Percentiles rank a stretch among this genome's conserved stretches.
phyloP scores from a whole-genome alignment of 805 yeast species.

The Alloascoidea africana region DNA sequence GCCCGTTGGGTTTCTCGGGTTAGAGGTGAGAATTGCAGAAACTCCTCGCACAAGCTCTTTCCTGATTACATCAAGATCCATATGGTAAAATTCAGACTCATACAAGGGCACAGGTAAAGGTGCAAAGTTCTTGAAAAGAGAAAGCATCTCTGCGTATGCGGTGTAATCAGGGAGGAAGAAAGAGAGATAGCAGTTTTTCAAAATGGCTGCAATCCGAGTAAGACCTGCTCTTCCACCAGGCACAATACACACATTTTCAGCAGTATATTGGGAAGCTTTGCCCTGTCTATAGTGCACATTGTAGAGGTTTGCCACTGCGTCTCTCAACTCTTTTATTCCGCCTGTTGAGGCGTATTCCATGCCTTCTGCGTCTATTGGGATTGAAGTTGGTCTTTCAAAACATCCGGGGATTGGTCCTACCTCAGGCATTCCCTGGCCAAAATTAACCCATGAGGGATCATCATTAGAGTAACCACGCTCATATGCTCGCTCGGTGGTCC shows the following conservation, averaged over 20 bases:
- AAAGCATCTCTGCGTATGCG: slow-evolving; percentile 51
- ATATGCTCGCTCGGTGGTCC: slow-evolving; percentile 48
- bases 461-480: slow-evolving; percentile 35
- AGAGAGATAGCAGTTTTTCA: slow-evolving; percentile 41
- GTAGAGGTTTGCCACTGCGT: slow-evolving; percentile 42
- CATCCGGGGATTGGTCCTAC: slow-evolving; percentile 48
- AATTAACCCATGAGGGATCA: slow-evolving; percentile 33
- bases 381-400: slow-evolving; percentile 32
- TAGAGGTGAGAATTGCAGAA: slow-evolving; percentile 39
- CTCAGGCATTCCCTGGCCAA: slow-evolving; percentile 55
- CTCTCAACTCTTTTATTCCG: slow-evolving; percentile 36
- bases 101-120: slow-evolving; percentile 49
- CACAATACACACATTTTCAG: slow-evolving; percentile 44
- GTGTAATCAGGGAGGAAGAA: slow-evolving; percentile 51
- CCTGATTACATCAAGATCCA: slow-evolving; percentile 35
- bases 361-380: slow-evolving; percentile 30
- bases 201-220: slow-evolving; percentile 45
- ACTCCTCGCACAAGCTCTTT: slow-evolving; percentile 42
- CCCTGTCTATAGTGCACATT: slow-evolving; percentile 36
- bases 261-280: slow-evolving; percentile 36
- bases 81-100: slow-evolving; percentile 39
- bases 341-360: slow-evolving; percentile 49
- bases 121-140: slow-evolving; percentile 44
- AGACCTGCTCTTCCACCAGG: slow-evolving; percentile 54
- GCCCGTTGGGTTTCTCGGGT: slow-evolving; percentile 53